Conservation (phyloP, 352 stramenopile species). For the Pelagophyceae sp. region DNA sequence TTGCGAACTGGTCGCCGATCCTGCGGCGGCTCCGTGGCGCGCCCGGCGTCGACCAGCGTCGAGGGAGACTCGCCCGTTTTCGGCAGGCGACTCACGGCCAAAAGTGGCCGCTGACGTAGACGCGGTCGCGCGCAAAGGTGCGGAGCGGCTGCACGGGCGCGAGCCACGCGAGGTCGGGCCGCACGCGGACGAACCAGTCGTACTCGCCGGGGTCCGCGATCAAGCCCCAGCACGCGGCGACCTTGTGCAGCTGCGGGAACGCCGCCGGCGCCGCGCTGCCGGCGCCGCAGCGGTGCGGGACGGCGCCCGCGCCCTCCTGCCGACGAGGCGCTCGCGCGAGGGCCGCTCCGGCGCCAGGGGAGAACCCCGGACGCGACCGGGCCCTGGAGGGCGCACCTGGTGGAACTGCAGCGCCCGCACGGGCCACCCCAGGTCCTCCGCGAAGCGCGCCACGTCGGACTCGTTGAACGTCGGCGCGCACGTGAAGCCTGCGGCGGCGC, state of each 20-base stretch:
- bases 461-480: too few species aligned
- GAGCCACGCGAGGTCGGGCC: slow-evolving; percentile 11
- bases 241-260: neutral
- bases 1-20: neutral
- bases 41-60: too few species aligned
- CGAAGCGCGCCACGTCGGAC: neutral
- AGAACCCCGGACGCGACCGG: too few species aligned
- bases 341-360: too few species aligned
- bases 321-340: too few species aligned
- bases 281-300: too few species aligned
- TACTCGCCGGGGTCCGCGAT: neutral
- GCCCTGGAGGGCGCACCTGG: neutral
- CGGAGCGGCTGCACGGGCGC: neutral
- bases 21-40: neutral
- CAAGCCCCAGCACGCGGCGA: neutral
- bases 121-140: neutral
- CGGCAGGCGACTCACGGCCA: neutral
- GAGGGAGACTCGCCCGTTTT: neutral
- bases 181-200: slow-evolving; percentile 8
- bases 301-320: neutral
- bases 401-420: neutral
- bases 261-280: neutral
- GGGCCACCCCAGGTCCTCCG: neutral
- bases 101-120: neutral
- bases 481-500: too few species aligned